Evolutionary conservation across 139 green algal species (phyloP).

Genomic region (Coelastrella sp.): DNA sequence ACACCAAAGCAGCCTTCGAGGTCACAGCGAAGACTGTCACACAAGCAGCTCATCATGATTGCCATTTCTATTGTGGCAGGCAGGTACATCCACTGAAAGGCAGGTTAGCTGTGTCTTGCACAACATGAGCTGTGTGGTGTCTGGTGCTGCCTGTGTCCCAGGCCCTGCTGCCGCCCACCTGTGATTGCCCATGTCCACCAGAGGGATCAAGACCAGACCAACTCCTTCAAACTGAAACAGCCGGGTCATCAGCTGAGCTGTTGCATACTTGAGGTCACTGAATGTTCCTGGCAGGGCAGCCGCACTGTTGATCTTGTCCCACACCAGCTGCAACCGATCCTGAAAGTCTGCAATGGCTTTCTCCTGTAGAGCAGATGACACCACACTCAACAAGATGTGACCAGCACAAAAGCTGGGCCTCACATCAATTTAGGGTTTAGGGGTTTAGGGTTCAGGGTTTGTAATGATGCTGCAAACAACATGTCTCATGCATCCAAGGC

Average conservation of each 20-base stretch:
- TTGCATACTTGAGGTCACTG: not conserved
- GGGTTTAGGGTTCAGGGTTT: not conserved
- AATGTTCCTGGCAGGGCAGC: not conserved
- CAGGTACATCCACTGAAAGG: not conserved
- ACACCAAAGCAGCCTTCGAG: not conserved
- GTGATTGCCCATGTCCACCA: slow-evolving; percentile 14
- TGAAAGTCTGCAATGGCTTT: not conserved
- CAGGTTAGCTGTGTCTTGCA: not conserved
- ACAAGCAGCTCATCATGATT: not conserved
- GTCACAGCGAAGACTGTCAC: not conserved
- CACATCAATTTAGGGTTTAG: not conserved
- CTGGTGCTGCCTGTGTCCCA: not conserved
- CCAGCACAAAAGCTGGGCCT: not conserved
- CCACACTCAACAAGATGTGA: not conserved
- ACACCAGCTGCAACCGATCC: not conserved
- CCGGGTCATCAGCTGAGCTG: not conserved
- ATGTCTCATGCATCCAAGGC: not conserved
- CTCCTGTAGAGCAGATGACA: not conserved
- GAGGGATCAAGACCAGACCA: not conserved
- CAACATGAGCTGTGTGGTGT: not conserved
- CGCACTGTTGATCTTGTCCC: not conserved
- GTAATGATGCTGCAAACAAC: too few relatives aligned
- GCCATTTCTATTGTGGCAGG: not conserved
- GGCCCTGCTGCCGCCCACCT: not conserved
- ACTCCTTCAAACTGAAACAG: slow-evolving; percentile 1